Conservation (phyloP, 345 rosid genomes). For the Populus davidiana region DNA sequence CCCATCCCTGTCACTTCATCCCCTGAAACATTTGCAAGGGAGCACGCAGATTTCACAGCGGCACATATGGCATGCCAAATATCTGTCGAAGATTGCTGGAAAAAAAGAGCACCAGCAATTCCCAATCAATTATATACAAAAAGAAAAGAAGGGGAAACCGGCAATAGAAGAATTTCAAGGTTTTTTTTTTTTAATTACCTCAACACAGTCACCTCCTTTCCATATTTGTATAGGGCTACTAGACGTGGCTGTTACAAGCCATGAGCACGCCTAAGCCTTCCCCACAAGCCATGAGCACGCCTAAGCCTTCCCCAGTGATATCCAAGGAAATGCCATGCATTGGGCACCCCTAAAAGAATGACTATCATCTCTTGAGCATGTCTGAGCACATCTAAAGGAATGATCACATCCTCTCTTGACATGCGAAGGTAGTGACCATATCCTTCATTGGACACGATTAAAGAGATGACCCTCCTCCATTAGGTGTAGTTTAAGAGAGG, state of each 20-base stretch:
- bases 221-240: constrained; percentile 97
- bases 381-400: no score
- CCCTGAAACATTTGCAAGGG: constrained; percentile 62
- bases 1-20: constrained; percentile 73
- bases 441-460: accelerated
- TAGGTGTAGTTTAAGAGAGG: accelerated
- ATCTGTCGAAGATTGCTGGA: constrained; percentile 97
- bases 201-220: constrained; percentile 81
- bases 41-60: constrained; percentile 72
- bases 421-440: no score
- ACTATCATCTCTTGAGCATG: no score
- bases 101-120: neutral
- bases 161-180: no score
- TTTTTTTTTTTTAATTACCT: constrained; percentile 48
- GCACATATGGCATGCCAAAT: constrained; percentile 96
- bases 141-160: neutral
- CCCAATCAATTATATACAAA: neutral
- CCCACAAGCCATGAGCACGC: no score
- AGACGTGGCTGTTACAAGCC: no score
- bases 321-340: no score
- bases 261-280: no score
- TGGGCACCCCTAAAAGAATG: no score
- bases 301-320: accelerated
- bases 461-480: no score
- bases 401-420: no score